Evolutionary conservation across 345 rosid genomes (phyloP), one percentile per base, ranked within the genome.

Genomic region (Eutrema japonicum): DNA sequence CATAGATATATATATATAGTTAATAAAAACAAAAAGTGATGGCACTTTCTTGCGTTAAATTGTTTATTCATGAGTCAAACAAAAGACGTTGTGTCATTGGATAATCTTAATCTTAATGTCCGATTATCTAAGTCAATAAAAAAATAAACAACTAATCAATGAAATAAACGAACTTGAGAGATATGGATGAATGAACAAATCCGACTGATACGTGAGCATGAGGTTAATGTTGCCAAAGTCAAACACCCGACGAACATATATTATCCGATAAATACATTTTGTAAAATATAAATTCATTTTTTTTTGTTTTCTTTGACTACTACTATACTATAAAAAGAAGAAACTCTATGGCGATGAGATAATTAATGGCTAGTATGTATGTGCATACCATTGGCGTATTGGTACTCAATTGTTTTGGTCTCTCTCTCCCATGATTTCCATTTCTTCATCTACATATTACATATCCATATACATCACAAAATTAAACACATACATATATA

Each of bases 401-500:
- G 96, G 68, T 94, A 85, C 76, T 91, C 96, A 69, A 86, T 55
- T 56, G 93, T 88, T 85, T 77, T 87, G 36, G 98, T 89, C 76
- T 89, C 98, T 50, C 53, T 61, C 75, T 94, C 98, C 98, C 98
- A 94, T 6, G 71, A 66, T 79, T 81, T 87, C 98, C 98, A 94
- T 82, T 69, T 94, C 73, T 85, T 89, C 95, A 89, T 94, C 98
- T 94, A 82, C 67, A 77, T 61, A 56, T 43, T 12, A 45, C 47
- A 72, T 7, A 63, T 49, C 26, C 64, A 72, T 36, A 66, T 18
- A 57, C 29, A 37, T 57, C 6, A 12, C 37, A 66, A 14, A 41
- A 10, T 29, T 11, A 12, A 41, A 42, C 22, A 58, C 35, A 38
- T 14, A 6, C 0, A 58, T 8, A 26, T 32, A 35, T 9, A 36